Base-by-base conservation (phyloP, 768 basidiomycete species). In the Tulasnella sp. region DNA sequence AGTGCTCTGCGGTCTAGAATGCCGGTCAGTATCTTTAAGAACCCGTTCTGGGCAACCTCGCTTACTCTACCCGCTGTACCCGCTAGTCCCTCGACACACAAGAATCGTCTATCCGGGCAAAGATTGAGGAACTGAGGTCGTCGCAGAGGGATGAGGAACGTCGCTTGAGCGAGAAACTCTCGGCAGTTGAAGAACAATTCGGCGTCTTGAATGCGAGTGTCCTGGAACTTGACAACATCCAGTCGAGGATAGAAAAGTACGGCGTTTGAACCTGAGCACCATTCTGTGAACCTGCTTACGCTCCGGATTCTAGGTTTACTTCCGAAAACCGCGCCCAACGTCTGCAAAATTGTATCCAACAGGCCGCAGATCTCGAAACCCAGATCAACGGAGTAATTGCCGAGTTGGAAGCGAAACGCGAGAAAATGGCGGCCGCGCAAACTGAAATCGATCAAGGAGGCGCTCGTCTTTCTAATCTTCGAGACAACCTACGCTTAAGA, bases 401-500 rank as follows among this genome's bases (percentile, higher is more conserved):
- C 37, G 85, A 88, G 37, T 85, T 90, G 14, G 88, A 89, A 78
- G 83, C 84, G 22, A 83, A 88, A 11, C 88, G 89, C 12, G 85
- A 85, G 48, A 85, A 84, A 42, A 89, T 95, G 41, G 87, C 88
- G 20, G 87, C 86, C 31, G 89, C 96, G 22, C 92, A 94, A 83
- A 92, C 91, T 84, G 93, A 96, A 84, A 92, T 96, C 84, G 92
- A 91, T 84, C 92, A 93, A 82, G 83, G 93, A 81, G 92, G 91
- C 75, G 91, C 93, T 50, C 89, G 89, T 16, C 84, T 92, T 73
- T 90, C 92, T 37, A 94, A 92, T 85, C 85, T 95, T 78, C 90
- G 93, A 81, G 94, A 96, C 85, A 99, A 98, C 85, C 87, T 96
- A 72, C 91, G 94, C 5, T 91, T 95, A 78, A 89, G 95, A 80